Base-by-base conservation (phyloP, 768 basidiomycete genomes). In the Mrakia gelida region DNA sequence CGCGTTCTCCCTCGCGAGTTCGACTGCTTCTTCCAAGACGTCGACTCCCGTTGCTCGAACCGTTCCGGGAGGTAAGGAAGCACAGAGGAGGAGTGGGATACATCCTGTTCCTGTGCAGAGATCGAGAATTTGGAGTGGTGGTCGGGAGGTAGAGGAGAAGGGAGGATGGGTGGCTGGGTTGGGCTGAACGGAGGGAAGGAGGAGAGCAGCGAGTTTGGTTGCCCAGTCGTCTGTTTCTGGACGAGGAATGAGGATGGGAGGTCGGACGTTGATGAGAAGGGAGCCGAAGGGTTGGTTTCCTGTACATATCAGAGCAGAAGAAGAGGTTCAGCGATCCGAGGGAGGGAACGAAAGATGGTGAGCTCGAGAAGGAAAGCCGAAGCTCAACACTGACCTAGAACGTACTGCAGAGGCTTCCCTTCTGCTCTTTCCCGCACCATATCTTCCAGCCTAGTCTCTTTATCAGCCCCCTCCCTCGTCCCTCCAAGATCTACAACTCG, bases 161-260 rank as follows among this genome's bases (percentile, higher is more conserved):
- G 15, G 21, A 8, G 11, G 41, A 2, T 49, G 21, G 5, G n/a
- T n/a, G n/a, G 59, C 52, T 41, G 49, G 13, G 16, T n/a, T 76
- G 10, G 41, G 75, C 6, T 13, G 21, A 32, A 70, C 80, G 83
- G 75, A 84, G 80, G 56, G 84, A 80, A 23, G 84, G 11, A 87
- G 87, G 75, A 82, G 41, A 16, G 3, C 84, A 72, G 89, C 81
- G 75, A 94, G 88, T 72, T 87, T 87, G 13, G 89, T 83, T 10
- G 90, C 86, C 92, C 92, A 93, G 80, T 93, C 85, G 82, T 97
- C 94, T 0, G 96, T 99, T 84, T 99, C 96, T 63, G 95, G 92
- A 21, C 96, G 91, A 18, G 96, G 96, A 62, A 98, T 98, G 80
- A 98, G 90, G 26, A 91, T 90, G 1, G 96, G 96, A 3, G 91